Conservation (phyloP, 2,329 filamentous ascomycete genomes). For the Xylaria sp. region DNA sequence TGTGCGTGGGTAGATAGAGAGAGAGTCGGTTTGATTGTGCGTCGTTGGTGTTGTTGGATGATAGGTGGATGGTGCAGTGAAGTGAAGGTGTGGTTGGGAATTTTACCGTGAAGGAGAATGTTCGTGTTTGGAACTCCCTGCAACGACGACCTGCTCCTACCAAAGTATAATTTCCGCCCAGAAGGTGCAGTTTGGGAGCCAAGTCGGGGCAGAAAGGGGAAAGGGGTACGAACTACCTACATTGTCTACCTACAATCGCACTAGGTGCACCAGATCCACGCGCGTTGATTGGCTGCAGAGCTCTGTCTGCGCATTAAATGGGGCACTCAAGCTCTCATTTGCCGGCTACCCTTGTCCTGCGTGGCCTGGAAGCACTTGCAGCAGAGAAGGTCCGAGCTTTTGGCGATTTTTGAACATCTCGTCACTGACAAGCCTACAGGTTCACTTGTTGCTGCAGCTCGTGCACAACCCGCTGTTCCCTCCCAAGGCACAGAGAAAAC, state of each 20-base stretch:
- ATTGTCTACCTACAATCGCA: constrained; percentile 11
- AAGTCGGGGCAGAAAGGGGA: constrained; percentile 44
- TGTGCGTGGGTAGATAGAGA: constrained; percentile 30
- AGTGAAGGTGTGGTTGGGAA: constrained; percentile 36
- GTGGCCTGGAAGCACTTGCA: constrained; percentile 20
- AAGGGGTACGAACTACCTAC: constrained; percentile 35
- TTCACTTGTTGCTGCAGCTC: neutral
- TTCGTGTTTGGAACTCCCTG: constrained; percentile 48
- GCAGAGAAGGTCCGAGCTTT: constrained; percentile 36
- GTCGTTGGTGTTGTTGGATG: constrained; percentile 25
- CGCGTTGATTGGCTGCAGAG: constrained; percentile 45
- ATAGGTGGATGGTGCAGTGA: constrained; percentile 20
- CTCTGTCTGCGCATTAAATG: constrained; percentile 38
- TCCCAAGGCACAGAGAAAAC: neutral
- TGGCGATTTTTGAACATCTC: constrained; percentile 36
- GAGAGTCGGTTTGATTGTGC: constrained; percentile 28
- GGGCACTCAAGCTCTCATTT: constrained; percentile 31
- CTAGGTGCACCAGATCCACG: constrained; percentile 7
- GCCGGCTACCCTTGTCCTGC: constrained; percentile 30
- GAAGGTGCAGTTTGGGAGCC: constrained; percentile 41
- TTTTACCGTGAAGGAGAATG: constrained; percentile 45
- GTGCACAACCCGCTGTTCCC: neutral
- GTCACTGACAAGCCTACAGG: constrained; percentile 1
- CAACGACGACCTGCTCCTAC: constrained; percentile 45
- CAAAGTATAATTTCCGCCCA: constrained; percentile 62